Base-by-base conservation (phyloP, 2,329 filamentous ascomycete species). In the Fusarium secorum region DNA sequence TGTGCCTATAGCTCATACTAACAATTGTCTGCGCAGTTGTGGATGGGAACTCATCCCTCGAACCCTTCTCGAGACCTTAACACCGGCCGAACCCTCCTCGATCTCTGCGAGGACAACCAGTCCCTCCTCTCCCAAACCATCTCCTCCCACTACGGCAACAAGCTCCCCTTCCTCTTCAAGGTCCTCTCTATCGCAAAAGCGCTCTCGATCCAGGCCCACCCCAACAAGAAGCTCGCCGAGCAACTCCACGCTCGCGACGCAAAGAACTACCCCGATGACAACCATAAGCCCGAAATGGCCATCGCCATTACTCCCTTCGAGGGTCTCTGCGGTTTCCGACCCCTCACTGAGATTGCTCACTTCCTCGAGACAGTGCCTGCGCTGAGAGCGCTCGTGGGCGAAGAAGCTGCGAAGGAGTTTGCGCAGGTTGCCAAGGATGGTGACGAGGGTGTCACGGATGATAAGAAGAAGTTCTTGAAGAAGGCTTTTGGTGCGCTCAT, bases 201-300 rank as follows among this genome's bases (percentile, higher is more conserved):
- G 15, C 88, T 99, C 64, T 97, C 94, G 70, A 98, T 99, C 76
- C 96, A 99, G 81, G 96, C 96, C 28, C 96, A 99, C 75, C 94
- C 94, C 55, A 97, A 97, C 85, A 97, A 97, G 88, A 93, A 93
- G 82, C 90, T 84, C 18, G 96, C 96, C 55, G 95, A 97, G 83
- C 85, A 94, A 79, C 85, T 99, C 33, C 96, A 98, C 80, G 88
- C 90, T 41, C 90, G 87, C 70, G 95, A 99, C 78, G 88, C 94
- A 52, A 93, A 93, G 83, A 97, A 99, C 85, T 99, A 99, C 79
- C 96, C 95, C 63, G 94, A 99, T 85, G 95, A 98, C 85, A 99
- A 99, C 84, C 96, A 99, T 86, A 99, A 99, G 84, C 96, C 96
- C 36, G 96, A 99, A 83, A 99, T 99, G 96, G 95, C 96, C 69